A percentile compares a stretch with the other conserved stretches of the same genome.
phyloP scores from a whole-genome alignment of 495 filamentous ascomycete genomes.

The Monascus purpureus region DNA sequence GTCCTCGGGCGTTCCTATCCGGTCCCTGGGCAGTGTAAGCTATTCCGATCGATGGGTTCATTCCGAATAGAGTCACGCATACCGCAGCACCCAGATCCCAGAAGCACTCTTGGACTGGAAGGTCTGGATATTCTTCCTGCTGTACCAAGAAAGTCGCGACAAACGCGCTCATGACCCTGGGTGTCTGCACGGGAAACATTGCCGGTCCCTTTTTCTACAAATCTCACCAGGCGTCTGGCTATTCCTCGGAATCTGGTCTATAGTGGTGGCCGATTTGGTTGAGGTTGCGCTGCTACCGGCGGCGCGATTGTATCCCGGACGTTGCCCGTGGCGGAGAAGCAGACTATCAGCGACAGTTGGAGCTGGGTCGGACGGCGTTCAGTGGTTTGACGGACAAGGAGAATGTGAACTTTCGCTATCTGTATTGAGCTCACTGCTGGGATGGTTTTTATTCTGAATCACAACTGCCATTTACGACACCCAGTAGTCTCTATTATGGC shows the following conservation, averaged over 20 bases:
- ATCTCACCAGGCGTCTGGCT: conserved; percentile 29
- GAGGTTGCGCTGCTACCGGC: conserved; percentile 38
- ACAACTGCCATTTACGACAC: too few relatives aligned
- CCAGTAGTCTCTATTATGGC: too few relatives aligned
- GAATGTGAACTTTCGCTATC: too few relatives aligned
- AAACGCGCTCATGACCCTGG: conserved; percentile 43
- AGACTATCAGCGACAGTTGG: conserved; percentile 34
- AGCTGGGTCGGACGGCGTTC: conserved; percentile 42
- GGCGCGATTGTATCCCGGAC: conserved; percentile 38
- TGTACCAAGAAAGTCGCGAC: conserved; percentile 52
- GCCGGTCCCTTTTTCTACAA: conserved; percentile 51
- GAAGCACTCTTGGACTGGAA: too few relatives aligned
- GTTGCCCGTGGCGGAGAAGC: conserved; percentile 29
- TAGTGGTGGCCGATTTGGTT: conserved; percentile 46
- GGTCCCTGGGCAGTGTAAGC: too few relatives aligned
- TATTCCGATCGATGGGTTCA: too few relatives aligned
- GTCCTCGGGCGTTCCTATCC: conserved; percentile 19
- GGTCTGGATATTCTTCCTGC: too few relatives aligned
- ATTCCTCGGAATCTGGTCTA: conserved; percentile 43
- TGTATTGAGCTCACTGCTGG: too few relatives aligned
- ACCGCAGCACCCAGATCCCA: too few relatives aligned
- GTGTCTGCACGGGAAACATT: conserved; percentile 39
- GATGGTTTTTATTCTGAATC: too few relatives aligned
- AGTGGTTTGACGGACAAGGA: conserved; percentile 47
- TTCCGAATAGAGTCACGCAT: too few relatives aligned